Percentiles rank a stretch among this genome's conserved stretches.
Conservation (phyloP, 345 rosid genomes). For the Salix viminalis region DNA sequence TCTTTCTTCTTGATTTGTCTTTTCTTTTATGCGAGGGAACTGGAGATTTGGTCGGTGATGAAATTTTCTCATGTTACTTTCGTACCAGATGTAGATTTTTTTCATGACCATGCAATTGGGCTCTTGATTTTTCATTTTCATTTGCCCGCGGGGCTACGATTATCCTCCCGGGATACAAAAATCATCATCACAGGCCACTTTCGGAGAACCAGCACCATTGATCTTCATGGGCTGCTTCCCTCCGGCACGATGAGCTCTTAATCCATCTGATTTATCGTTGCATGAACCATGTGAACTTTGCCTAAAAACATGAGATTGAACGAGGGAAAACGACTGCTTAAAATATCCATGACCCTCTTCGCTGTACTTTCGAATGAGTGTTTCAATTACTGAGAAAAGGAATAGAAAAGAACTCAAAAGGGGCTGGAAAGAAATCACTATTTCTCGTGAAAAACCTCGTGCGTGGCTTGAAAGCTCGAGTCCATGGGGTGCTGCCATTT, state of each 20-base stretch:
- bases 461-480: neutral
- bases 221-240: neutral
- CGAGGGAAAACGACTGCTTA: neutral
- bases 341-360: neutral
- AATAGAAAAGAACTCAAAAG: neutral
- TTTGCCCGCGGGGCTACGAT: neutral
- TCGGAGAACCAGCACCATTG: neutral
- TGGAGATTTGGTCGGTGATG: neutral
- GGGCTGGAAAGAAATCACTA: neutral
- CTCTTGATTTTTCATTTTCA: conserved; percentile 7
- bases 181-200: neutral
- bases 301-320: neutral
- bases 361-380: neutral
- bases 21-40: neutral
- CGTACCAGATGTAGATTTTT: conserved; percentile 7
- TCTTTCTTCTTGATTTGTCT: neutral
- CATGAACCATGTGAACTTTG: neutral
- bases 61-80: conserved; percentile 6
- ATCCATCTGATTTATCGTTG: neutral
- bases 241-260: neutral
- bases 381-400: neutral
- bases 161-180: neutral
- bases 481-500: neutral
- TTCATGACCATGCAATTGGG: neutral
- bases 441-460: neutral